Conservation (phyloP, 176 grass and related monocot species). For the Metroxylon sagu region DNA sequence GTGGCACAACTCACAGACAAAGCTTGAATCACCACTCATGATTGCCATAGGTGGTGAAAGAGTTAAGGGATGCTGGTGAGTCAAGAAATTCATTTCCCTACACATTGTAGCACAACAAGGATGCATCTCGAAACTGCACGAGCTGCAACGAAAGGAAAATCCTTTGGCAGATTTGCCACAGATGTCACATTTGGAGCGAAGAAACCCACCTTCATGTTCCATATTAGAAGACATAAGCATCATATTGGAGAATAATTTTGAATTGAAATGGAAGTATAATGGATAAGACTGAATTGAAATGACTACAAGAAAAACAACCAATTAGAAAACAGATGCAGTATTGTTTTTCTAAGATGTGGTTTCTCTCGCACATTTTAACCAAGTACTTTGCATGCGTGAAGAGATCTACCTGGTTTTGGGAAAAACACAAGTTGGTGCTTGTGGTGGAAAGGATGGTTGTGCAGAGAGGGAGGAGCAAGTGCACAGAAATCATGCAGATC, state of each 20-base stretch:
- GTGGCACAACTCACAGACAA: conserved; percentile 58
- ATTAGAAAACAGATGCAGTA: too few species aligned
- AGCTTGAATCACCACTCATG: conserved; percentile 22
- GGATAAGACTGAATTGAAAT: too few species aligned
- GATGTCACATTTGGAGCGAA: conserved; percentile 57
- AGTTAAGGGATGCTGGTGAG: conserved; percentile 48
- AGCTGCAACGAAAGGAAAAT: conserved; percentile 55
- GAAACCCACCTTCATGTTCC: conserved; percentile 40
- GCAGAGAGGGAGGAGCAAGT: conserved; percentile 50
- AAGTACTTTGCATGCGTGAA: neutral
- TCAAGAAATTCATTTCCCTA: conserved; percentile 40
- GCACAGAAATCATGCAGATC: conserved; percentile 90
- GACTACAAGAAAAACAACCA: too few species aligned
- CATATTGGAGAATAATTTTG: neutral
- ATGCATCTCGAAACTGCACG: conserved; percentile 80
- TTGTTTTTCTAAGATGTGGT: too few species aligned
- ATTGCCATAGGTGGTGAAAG: conserved; percentile 8
- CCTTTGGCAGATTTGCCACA: conserved; percentile 63
- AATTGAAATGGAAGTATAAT: too few species aligned
- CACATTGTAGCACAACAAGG: conserved; percentile 71
- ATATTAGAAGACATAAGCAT: neutral
- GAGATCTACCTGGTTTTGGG: conserved; percentile 33
- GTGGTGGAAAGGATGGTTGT: conserved; percentile 62
- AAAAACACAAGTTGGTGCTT: conserved; percentile 63
- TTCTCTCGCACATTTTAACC: too few species aligned